Conservation (phyloP, 2,329 filamentous ascomycete genomes). For the Dendryphion nanum region DNA sequence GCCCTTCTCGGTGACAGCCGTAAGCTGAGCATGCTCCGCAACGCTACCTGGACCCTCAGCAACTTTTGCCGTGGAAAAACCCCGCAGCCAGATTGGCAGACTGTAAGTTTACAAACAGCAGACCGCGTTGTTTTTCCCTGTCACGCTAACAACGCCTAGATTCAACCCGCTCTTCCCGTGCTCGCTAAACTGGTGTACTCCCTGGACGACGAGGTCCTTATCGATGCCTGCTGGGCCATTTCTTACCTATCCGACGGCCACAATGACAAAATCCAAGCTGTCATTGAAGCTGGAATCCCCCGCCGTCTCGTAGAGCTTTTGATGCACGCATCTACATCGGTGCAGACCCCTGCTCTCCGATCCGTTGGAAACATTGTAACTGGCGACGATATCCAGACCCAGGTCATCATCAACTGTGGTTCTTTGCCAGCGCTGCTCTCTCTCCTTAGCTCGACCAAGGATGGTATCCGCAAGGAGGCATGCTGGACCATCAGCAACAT, state of each 20-base stretch:
- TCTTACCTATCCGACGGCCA: conserved; percentile 97
- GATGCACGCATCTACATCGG: conserved; percentile 97
- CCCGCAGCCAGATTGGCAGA: conserved; percentile 96
- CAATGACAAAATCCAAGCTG: conserved; percentile 99
- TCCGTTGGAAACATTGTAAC: conserved; percentile 99
- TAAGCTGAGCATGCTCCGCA: conserved; percentile 98
- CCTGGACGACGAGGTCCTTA: conserved; percentile 94
- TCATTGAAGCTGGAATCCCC: conserved; percentile 97
- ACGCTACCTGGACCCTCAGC: conserved; percentile 98
- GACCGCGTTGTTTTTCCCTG: conserved; percentile 10
- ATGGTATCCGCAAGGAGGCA: conserved; percentile 97
- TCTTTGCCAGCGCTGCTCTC: conserved; percentile 89
- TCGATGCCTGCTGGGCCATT: conserved; percentile 99
- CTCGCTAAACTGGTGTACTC: conserved; percentile 98
- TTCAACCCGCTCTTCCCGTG: conserved; percentile 89
- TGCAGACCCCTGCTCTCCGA: conserved; percentile 93
- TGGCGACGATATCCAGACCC: conserved; percentile 96
- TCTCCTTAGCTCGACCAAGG: conserved; percentile 93
- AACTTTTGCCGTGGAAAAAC: conserved; percentile 99
- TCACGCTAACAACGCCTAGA: conserved; percentile 59
- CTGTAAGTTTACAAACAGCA: conserved; percentile 58
- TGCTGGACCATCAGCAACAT: conserved; percentile 99
- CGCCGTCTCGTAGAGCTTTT: conserved; percentile 93
- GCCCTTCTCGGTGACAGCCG: conserved; percentile 92
- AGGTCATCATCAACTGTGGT: conserved; percentile 99